Conservation (phyloP, 2,329 filamentous ascomycete species). For the Aspergillus aculeatinus region DNA sequence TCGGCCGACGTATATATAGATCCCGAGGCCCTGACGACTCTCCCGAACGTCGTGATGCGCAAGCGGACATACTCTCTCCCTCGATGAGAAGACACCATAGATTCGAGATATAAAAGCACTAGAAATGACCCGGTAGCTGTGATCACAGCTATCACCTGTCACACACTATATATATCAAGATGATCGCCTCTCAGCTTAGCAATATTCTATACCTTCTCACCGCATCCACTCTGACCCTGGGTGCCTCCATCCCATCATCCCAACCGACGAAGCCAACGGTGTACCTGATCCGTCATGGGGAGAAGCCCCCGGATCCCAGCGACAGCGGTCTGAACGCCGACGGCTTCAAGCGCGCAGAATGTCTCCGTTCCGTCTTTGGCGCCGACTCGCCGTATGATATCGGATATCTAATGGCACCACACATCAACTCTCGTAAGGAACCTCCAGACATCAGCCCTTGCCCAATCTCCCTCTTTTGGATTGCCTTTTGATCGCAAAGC, state of each 20-base stretch:
- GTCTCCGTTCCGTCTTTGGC: constrained; percentile 29
- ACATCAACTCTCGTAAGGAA: constrained; percentile 21
- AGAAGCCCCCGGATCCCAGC: constrained; percentile 25
- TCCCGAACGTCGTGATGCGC: neutral
- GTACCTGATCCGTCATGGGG: constrained; percentile 33
- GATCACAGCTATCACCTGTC: neutral
- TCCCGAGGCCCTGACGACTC: neutral
- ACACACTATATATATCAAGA: neutral
- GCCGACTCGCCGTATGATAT: constrained; percentile 26
- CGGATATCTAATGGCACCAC: constrained; percentile 30
- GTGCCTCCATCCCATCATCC: neutral
- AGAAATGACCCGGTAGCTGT: neutral
- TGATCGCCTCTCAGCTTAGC: neutral
- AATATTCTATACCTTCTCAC: neutral
- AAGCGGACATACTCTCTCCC: neutral
- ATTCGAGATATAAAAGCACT: neutral
- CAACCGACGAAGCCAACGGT: constrained; percentile 21
- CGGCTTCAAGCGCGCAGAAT: constrained; percentile 28
- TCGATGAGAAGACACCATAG: neutral
- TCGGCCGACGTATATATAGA: neutral
- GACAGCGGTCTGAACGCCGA: constrained; percentile 27
- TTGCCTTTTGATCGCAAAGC: neutral
- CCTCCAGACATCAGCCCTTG: neutral
- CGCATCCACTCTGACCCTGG: neutral
- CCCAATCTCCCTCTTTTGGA: neutral